Evolutionary conservation across 768 basidiomycete species (phyloP).

Genomic region (Lactarius trivialis): DNA sequence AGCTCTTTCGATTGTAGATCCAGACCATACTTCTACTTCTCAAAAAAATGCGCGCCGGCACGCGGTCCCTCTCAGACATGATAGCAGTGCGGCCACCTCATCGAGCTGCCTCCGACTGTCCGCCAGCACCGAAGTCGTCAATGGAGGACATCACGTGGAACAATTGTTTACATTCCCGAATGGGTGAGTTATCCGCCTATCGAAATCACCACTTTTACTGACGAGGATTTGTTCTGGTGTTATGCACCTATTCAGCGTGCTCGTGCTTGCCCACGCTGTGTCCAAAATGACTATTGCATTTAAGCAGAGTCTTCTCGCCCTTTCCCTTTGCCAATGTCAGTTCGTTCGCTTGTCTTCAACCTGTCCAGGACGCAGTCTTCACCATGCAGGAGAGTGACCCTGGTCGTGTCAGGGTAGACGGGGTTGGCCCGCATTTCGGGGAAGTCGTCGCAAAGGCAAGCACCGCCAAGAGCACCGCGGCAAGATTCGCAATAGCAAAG

Average conservation of each 20-base stretch:
- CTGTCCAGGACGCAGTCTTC: no score
- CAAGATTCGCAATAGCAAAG: no score
- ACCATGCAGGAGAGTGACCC: no score
- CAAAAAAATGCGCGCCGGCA: slow-evolving; percentile 64
- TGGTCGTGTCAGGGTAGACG: no score
- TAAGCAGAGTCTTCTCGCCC: slow-evolving; percentile 41
- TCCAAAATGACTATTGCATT: slow-evolving; percentile 83
- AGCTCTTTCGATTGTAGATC: slow-evolving; percentile 51
- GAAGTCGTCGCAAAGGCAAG: no score
- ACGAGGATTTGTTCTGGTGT: no score
- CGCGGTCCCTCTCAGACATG: slow-evolving; percentile 62
- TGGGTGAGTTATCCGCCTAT: slow-evolving; percentile 30
- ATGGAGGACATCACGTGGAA: slow-evolving; percentile 75
- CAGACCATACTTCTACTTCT: slow-evolving; percentile 74
- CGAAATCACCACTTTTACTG: background rate
- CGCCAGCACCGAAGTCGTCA: slow-evolving; percentile 66
- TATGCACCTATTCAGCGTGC: slow-evolving; percentile 49
- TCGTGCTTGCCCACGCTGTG: slow-evolving; percentile 71
- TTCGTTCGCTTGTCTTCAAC: no score
- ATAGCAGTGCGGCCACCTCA: slow-evolving; percentile 65
- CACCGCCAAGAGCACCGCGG: no score
- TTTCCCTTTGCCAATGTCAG: no score
- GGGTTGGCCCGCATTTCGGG: no score
- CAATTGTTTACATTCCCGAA: slow-evolving; percentile 59
- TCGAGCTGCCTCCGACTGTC: slow-evolving; percentile 50